Conservation (phyloP, 805 yeast species). For the Torulaspora franciscae region DNA sequence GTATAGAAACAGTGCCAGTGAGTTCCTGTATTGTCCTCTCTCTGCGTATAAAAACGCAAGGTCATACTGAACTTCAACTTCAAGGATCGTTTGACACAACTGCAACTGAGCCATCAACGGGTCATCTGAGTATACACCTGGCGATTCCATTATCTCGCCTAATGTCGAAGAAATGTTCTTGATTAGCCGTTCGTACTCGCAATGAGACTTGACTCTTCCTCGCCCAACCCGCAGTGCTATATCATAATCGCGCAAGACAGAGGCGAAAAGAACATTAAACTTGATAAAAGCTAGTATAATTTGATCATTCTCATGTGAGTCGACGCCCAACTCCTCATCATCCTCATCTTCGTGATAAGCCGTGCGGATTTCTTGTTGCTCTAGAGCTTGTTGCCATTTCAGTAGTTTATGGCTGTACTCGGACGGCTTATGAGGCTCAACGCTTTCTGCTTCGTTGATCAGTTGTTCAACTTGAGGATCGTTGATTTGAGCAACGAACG, state of each 20-base stretch:
- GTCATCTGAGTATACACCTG: slow-evolving; percentile 89
- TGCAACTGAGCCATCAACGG: slow-evolving; percentile 43
- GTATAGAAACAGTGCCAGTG: slow-evolving; percentile 31
- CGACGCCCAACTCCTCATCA: slow-evolving; percentile 44
- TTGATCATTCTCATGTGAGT: slow-evolving; percentile 57
- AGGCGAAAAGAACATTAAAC: slow-evolving; percentile 59
- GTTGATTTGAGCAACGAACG: slow-evolving; percentile 55
- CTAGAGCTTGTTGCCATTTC: slow-evolving; percentile 68
- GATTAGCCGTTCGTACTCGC: slow-evolving; percentile 37
- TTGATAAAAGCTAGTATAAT: slow-evolving; percentile 70
- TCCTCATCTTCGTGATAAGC: slow-evolving; percentile 38
- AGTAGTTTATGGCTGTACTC: slow-evolving; percentile 53
- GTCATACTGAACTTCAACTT: slow-evolving; percentile 25
- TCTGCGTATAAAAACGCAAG: slow-evolving; percentile 29
- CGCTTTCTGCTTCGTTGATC: slow-evolving; percentile 41
- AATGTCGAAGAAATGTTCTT: slow-evolving; percentile 47
- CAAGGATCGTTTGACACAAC: slow-evolving; percentile 22
- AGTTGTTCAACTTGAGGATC: slow-evolving; percentile 70
- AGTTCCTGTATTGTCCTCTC: slow-evolving; percentile 28
- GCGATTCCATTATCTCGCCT: slow-evolving; percentile 64
- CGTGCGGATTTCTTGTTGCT: slow-evolving; percentile 52
- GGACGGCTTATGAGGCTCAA: slow-evolving; percentile 38
- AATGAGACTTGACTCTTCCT: slow-evolving; percentile 28
- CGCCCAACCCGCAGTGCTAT: slow-evolving; percentile 39
- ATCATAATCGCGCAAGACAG: slow-evolving; percentile 65